phyloP scores from a whole-genome alignment of 768 basidiomycete species.

The Rubroboletus pulcherrimus region DNA sequence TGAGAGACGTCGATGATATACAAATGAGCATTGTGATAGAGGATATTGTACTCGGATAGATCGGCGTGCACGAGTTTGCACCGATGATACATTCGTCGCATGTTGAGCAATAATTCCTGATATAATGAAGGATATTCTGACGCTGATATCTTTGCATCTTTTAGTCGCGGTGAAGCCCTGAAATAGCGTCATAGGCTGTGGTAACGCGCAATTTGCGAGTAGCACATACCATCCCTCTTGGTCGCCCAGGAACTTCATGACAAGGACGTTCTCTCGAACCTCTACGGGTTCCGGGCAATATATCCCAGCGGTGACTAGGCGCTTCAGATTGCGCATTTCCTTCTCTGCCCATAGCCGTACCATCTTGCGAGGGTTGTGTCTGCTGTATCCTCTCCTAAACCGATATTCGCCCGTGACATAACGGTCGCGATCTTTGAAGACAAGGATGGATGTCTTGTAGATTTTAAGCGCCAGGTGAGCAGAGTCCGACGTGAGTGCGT shows the following conservation, averaged over 20 bases:
- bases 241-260: constrained; percentile 90
- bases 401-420: constrained; percentile 96
- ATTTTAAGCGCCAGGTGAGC: constrained; percentile 89
- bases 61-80: constrained; percentile 98
- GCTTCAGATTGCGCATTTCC: constrained; percentile 93
- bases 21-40: constrained; percentile 78
- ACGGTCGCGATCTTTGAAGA: constrained; percentile 96
- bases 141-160: constrained; percentile 70
- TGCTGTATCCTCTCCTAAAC: constrained; percentile 87
- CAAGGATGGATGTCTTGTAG: constrained; percentile 96
- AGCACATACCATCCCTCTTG: constrained; percentile 70
- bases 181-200: not conserved
- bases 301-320: constrained; percentile 79
- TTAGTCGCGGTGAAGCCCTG: constrained; percentile 91
- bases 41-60: constrained; percentile 96
- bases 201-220: not conserved
- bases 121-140: constrained; percentile 62
- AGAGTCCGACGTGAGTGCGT: constrained; percentile 58
- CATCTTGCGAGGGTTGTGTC: constrained; percentile 96
- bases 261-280: constrained; percentile 93
- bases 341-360: constrained; percentile 99
- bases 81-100: constrained; percentile 81
- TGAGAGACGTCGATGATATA: constrained; percentile 98
- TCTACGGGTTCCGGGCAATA: constrained; percentile 86
- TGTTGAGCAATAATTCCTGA: constrained; percentile 68